Base-by-base conservation (phyloP, 2,329 filamentous ascomycete species). In the Fusarium kyushuense region DNA sequence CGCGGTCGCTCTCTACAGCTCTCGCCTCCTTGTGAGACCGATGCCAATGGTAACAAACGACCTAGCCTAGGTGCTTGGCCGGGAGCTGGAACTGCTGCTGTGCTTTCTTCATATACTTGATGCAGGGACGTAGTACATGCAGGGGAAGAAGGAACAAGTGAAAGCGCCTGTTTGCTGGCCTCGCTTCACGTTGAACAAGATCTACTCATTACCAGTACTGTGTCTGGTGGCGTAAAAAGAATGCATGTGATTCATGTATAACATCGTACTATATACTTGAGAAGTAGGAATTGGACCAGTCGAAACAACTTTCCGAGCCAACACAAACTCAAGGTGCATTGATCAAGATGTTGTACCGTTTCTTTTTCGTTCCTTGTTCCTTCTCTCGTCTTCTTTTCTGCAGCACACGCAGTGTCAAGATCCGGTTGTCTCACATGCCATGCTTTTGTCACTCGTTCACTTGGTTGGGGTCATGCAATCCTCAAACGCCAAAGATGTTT, bases 91-190 rank as follows among this genome's bases (percentile, higher is more conserved):
- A 70, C 65, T 62, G 36, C 30, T 45, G n/a, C 42, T 33, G 38
- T 48, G 27, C 36, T 51, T 32, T 38, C 40, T 40, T 59, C 54
- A 38, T 21, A 19, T 54, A 35, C 25, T 40, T 33, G 40, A 65
- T 57, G 61, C 63, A 74, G 72, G 67, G 66, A 67, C 70, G 40
- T 47, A 57, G 52, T 42, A 58, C 58, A 56, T 70, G 62, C 66
- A 73, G 56, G 64, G 61, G 49, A 69, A 56, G 41, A 43, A 58
- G 43, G 40, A 66, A 62, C 56, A 58, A 62, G 58, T 61, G 66
- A 62, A 62, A 67, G 60, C 53, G 35, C 56, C 43, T 66, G 38
- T 32, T 54, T 40, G 23, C 54, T 30, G 32, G 16, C 38, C 47
- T 42, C 45, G 25, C 40, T 63, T 40, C 33, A 32, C 43, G 23